Conservation (phyloP, 106 monocot species). For the Dactylorhiza incarnata region DNA sequence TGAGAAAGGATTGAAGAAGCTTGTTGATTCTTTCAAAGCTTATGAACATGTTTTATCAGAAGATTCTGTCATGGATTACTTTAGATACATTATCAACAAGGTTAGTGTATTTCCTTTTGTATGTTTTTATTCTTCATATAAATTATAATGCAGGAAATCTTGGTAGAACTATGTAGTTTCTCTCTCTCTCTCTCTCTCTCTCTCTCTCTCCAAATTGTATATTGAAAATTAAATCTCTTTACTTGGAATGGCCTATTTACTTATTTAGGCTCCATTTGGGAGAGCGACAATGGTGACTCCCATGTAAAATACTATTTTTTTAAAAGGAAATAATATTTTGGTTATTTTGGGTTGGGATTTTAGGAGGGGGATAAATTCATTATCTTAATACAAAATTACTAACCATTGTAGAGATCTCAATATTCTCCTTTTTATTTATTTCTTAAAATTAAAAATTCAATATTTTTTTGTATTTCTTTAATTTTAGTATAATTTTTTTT, state of each 20-base stretch:
- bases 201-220: neutral
- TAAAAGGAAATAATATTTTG: too few relatives aligned
- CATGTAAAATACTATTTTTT: too few relatives aligned
- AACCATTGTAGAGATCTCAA: too few relatives aligned
- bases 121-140: neutral
- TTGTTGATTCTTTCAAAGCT: conserved; percentile 73
- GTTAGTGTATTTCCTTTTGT: conserved; percentile 21
- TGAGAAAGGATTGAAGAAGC: conserved; percentile 87
- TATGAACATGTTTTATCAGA: conserved; percentile 85
- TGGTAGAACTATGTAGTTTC: neutral
- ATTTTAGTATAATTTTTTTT: too few relatives aligned
- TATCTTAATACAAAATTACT: too few relatives aligned
- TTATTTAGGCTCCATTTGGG: neutral
- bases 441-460: too few relatives aligned
- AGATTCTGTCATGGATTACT: conserved; percentile 79
- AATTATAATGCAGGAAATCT: neutral
- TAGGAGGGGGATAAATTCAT: too few relatives aligned
- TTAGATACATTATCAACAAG: conserved; percentile 75
- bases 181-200: too few relatives aligned
- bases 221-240: neutral
- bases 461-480: too few relatives aligned
- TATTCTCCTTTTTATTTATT: too few relatives aligned
- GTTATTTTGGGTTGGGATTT: too few relatives aligned
- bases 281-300: too few relatives aligned
- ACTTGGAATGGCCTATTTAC: neutral